phyloP scores from a whole-genome alignment of 2,329 filamentous ascomycete species.

The Uncinocarpus reesii region DNA sequence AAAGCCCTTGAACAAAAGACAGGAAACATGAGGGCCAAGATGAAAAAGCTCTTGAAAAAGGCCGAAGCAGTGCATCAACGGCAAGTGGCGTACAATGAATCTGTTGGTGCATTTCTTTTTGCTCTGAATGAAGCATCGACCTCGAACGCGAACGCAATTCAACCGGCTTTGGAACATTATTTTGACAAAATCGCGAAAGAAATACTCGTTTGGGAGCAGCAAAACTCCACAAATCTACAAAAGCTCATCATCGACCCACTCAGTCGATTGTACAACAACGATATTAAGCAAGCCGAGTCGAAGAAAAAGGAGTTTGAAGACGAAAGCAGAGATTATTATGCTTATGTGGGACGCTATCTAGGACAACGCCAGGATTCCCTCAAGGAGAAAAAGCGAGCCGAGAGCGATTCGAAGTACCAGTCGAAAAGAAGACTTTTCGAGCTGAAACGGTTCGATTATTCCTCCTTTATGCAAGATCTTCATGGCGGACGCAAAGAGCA shows the following conservation, averaged over 20 bases:
- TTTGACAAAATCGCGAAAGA: conserved; percentile 94
- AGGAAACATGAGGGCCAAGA: conserved; percentile 80
- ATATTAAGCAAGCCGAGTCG: conserved; percentile 93
- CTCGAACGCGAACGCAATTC: conserved; percentile 92
- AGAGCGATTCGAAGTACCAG: conserved; percentile 95
- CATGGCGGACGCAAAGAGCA: conserved; percentile 98
- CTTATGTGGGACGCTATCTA: conserved; percentile 89
- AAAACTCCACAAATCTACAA: conserved; percentile 75
- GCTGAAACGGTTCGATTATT: conserved; percentile 96
- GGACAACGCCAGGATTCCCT: conserved; percentile 90
- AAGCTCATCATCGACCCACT: conserved; percentile 92
- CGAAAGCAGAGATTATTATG: conserved; percentile 97
- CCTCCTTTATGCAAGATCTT: conserved; percentile 98
- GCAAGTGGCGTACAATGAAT: conserved; percentile 75
- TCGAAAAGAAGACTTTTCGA: conserved; percentile 89
- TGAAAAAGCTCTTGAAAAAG: conserved; percentile 91
- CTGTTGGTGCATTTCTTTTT: conserved; percentile 71
- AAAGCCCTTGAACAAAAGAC: conserved; percentile 95
- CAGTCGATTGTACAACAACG: conserved; percentile 78
- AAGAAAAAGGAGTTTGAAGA: conserved; percentile 98
- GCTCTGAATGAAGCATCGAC: conserved; percentile 76
- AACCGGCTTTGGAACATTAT: conserved; percentile 92
- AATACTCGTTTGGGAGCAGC: conserved; percentile 75
- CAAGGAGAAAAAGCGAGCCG: conserved; percentile 91
- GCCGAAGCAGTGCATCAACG: conserved; percentile 79